Percentiles rank a stretch among this genome's conserved stretches.
phyloP scores from a whole-genome alignment of 768 basidiomycete species.

The Suillus spraguei region DNA sequence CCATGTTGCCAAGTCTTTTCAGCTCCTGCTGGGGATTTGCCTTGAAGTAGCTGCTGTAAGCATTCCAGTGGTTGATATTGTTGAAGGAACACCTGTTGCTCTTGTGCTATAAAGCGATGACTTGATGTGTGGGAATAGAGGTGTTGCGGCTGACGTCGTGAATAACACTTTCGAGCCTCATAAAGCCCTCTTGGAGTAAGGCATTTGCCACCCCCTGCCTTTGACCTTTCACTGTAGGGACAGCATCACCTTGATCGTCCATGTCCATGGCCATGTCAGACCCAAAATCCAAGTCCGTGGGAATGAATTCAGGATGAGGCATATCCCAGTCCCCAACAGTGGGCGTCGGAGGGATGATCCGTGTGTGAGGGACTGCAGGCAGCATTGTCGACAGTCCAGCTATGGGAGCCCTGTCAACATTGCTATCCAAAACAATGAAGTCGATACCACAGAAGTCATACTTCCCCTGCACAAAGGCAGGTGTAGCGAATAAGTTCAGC shows the following conservation, averaged over 20 bases:
- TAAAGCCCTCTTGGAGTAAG: constrained; percentile 4
- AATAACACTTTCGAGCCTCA: constrained; percentile 3
- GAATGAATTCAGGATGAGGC: not conserved
- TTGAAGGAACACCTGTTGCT: constrained; percentile 2
- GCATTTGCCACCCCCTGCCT: not conserved
- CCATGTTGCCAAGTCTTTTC: not conserved
- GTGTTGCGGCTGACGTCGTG: not conserved
- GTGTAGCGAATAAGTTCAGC: not conserved
- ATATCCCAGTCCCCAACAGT: not conserved
- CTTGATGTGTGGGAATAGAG: constrained; percentile 10
- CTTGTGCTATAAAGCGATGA: constrained; percentile 12
- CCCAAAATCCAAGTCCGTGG: not conserved
- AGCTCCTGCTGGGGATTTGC: constrained; percentile 10
- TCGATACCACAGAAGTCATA: not conserved
- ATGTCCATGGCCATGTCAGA: not conserved
- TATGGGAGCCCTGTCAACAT: not conserved
- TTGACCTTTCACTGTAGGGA: not conserved
- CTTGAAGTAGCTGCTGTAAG: constrained; percentile 10
- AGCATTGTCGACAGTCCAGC: not conserved
- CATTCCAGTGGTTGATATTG: constrained; percentile 12
- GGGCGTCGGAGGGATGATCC: not conserved
- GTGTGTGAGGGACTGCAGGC: not conserved
- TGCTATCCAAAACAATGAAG: not conserved
- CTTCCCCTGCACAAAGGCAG: not conserved
- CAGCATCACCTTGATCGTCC: not conserved